Base-by-base conservation (phyloP, 441 rosid species). In the Macaranga tanarius region DNA sequence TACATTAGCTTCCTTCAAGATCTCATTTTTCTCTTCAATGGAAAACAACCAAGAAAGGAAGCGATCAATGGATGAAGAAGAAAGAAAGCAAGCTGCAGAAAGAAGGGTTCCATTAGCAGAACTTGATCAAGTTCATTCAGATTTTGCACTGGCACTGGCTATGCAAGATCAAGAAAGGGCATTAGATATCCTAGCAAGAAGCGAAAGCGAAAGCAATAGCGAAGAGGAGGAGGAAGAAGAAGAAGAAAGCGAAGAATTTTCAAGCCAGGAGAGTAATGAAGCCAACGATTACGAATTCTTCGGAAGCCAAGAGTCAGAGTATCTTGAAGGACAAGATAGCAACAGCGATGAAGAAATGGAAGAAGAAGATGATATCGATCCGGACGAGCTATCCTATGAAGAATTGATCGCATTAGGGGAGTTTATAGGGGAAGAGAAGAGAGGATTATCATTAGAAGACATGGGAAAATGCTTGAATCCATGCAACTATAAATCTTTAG, bases 381-480 rank as follows among this genome's bases (percentile, higher is more conserved):
- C 84, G 0, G 97, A 91, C 65, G 87, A 87, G 52, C 76, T 90
- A 47, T 83, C 96, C 2, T 88, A 92, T 62, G 96, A 93, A 61
- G 95, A 92, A 47, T 62, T 93, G 79, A 71, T 93, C 2, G 92
- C 90, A 0, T 74, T 92, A 0, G 95, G 92, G 12, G 98, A 93
- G 59, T 75, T 87, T 10, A 85, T 91, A 12, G 93, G 94, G 20
- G 84, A 81, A 55, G 96, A 82, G 80, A 86, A 75, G 78, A 79
- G 88, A 76, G 96, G 96, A 22, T 51, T 90, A 0, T 57, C 88
- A 0, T 55, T 28, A 4, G 73, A 75, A 0, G 86, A 90, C 69
- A 86, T 92, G 9, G 71, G 81, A 1, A 74, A 67, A 0, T 85
- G 88, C 77, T 81, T 92, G 76, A 51, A 47, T 3, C 72, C 77